Evolutionary conservation across 2,329 filamentous ascomycete genomes (phyloP), one percentile per base, ranked within the genome.

Genomic region (Aspergillus ibericus): DNA sequence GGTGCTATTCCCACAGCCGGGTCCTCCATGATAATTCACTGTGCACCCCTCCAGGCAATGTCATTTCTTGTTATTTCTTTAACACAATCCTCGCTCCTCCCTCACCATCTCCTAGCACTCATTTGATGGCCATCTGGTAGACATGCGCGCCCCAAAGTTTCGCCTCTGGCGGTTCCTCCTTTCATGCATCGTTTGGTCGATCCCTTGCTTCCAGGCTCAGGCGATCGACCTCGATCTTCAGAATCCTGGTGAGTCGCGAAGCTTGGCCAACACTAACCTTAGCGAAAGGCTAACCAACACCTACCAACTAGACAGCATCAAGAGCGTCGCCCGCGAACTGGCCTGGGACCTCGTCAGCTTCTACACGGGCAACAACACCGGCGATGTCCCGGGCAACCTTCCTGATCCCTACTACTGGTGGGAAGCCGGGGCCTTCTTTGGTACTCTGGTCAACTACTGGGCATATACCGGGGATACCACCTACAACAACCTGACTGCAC

Each of bases 381-480:
- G 77, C 27, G 73, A 79, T 55, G 75, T 77, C 13, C 77, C 80
- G 3, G 81, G 80, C 38, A 77, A 78, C 55, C 63, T 83, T 62
- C 72, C 77, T 32, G 61, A 66, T 5, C 81, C 80, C n/a, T 85
- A 85, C 66, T 53, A 53, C 36, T 85, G 82, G 82, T 92, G 86
- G 89, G 87, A 89, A 75, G 86, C 80, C 5, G 88, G 88, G 51
- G 88, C 88, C 56, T 84, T 92, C 77, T 84, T 82, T 67, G 80
- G 78, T 13, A 78, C 87, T 3, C 77, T 93, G 63, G 79, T 93
- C 55, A 88, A 93, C 67, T 93, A 93, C 73, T 93, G 89, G 89
- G 88, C 88, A 70, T 90, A 90, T 70, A 92, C 90, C 0, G 86
- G 86, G 13, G 89, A 93, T 70, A 77, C 81, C 5, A 80, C 82